These are phyloP conservation scores for Ormosia emarginata DNA, from an alignment of 306 rosid genomes.

Conservation along the genomic window DNA sequence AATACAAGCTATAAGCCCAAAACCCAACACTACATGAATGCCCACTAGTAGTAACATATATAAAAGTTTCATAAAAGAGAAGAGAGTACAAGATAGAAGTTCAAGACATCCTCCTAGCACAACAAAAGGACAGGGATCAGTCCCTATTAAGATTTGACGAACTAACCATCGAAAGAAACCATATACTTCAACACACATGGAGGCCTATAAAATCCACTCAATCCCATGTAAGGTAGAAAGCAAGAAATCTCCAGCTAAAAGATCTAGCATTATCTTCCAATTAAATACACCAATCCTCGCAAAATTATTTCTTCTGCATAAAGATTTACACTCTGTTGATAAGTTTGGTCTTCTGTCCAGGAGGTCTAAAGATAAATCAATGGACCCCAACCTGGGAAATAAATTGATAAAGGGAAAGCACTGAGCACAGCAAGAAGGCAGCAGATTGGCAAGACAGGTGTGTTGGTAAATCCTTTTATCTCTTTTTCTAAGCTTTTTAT, in stretches of 20 bases:
- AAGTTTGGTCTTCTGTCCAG: background rate
- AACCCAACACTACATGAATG: background rate
- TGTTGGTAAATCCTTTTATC: background rate
- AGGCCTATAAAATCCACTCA: slow-evolving; percentile 3
- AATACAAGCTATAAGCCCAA: slow-evolving; percentile 4
- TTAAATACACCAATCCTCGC: background rate
- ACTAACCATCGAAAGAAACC: background rate
- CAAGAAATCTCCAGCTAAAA: background rate
- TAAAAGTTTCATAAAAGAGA: background rate
- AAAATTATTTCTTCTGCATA: background rate
- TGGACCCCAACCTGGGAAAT: background rate
- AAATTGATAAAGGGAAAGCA: background rate
- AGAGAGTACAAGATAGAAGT: background rate
- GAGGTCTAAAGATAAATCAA: background rate
- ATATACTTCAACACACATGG: background rate
- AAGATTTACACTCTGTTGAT: background rate
- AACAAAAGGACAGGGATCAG: background rate
- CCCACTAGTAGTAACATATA: background rate
- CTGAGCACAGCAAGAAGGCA: background rate
- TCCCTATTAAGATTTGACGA: background rate
- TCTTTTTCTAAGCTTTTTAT: background rate
- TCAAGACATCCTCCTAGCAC: background rate
- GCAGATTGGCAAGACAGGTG: background rate
- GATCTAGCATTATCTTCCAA: background rate
- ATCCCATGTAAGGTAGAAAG: background rate